Base-by-base conservation (phyloP, 352 stramenopile species). In the Pythium rishiriense region DNA sequence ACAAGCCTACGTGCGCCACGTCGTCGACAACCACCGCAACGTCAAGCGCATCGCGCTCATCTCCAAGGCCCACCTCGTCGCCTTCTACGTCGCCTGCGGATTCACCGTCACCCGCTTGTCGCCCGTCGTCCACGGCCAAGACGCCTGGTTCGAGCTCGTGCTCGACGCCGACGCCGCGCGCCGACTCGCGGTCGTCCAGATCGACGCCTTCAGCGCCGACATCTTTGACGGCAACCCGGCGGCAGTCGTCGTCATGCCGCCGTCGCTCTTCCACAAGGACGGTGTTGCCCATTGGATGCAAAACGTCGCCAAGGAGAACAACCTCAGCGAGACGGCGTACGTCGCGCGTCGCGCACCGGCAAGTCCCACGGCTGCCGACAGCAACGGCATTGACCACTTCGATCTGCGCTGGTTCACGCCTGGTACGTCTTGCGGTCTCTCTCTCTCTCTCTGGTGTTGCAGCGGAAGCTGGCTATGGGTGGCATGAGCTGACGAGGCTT, bases 281-380 rank as follows among this genome's bases (percentile, higher is more conserved):
- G 49, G 19, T 0, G 75, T 66, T 8, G 47, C 64, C 2, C 21
- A 70, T 21, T 88, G 79, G 79, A 90, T 90, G 81, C 77, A 85
- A 43, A 74, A 66, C 12, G 87, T 98, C 22, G 93, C 88, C 24
- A 79, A 79, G 51, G 90, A 98, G 70, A 97, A 97, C 61, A 98
- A 98, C 64, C 64, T 98, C 24, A 91, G 83, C 33, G 90, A 98
- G 70, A 98, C 95, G 17, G 93, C 91, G 14, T 98, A 91, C 72
- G 66, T 93, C 58, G 87, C 73, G 17, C 69, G 45, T 33, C 67
- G 73, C 15, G 31, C 24, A 47, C 17, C 28, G 14, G n/a, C 52
- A 26, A 26, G 11, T 46, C 31, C n/a, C 4, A 14, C 28, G 11
- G 25, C 19, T 12, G 53, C 39, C 15, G 17, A 29, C 4, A 26